Evolutionary conservation across 225 moss, liverwort and hornwort genomes (phyloP).

Genomic region (Lunularia cruciata): DNA sequence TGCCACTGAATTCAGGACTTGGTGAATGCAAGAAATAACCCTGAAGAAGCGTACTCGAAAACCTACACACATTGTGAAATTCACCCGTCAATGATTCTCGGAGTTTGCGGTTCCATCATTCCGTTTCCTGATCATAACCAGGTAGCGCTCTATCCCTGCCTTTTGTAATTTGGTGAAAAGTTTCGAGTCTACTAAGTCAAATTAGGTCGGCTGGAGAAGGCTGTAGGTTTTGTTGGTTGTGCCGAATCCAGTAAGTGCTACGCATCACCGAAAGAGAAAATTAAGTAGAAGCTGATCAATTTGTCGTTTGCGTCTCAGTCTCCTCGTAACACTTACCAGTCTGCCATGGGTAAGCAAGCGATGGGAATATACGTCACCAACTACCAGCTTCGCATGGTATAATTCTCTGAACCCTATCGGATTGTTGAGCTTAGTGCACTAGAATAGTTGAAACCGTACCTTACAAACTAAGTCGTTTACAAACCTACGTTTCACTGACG

Average conservation of each 20-base stretch:
- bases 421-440: not conserved
- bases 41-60: conserved; percentile 91
- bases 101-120: conserved; percentile 97
- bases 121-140: conserved; percentile 99
- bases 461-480: too few species aligned
- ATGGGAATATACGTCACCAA: conserved; percentile 99
- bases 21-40: conserved; percentile 95
- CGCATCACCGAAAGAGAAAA: too few species aligned
- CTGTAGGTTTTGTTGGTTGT: too few species aligned
- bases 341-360: conserved; percentile 99
- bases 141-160: conserved; percentile 30
- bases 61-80: conserved; percentile 99
- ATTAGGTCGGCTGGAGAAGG: not conserved
- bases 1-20: conserved; percentile 56
- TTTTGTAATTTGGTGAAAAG: not conserved
- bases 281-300: too few species aligned
- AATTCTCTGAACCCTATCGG: not conserved
- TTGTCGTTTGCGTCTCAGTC: conserved; percentile 49
- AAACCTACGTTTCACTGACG: not conserved
- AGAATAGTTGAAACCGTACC: not conserved
- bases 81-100: conserved; percentile 99
- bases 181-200: not conserved
- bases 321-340: conserved; percentile 99
- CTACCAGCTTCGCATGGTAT: conserved; percentile 86
- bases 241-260: too few species aligned